phyloP scores from a whole-genome alignment of 2,329 filamentous ascomycete species.

The Rhinocladiella similis region DNA sequence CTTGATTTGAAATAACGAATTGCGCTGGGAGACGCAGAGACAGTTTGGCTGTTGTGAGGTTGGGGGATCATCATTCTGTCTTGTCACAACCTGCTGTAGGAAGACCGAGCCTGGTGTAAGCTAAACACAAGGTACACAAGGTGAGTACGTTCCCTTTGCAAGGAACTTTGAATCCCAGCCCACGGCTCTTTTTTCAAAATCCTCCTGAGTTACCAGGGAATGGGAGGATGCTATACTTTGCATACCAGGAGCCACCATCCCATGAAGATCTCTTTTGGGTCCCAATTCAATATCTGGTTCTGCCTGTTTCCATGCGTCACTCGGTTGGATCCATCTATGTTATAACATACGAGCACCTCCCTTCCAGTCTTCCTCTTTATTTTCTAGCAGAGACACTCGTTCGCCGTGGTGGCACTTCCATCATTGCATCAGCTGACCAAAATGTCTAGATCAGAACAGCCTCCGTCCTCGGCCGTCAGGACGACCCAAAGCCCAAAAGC shows the following conservation, averaged over 20 bases:
- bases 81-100: not conserved
- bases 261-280: too few relatives aligned
- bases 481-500: not conserved
- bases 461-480: too few relatives aligned
- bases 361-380: too few relatives aligned
- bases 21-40: not conserved
- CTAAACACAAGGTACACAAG: slow-evolving; percentile 6
- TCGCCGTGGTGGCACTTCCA: too few relatives aligned
- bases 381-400: too few relatives aligned
- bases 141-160: slow-evolving; percentile 10
- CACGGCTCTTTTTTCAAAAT: not conserved
- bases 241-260: not conserved
- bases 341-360: too few relatives aligned
- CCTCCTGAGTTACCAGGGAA: slow-evolving; percentile 1
- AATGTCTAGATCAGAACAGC: too few relatives aligned
- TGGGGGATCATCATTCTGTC: not conserved
- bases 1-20: not conserved
- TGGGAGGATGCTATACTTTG: not conserved
- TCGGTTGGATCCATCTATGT: too few relatives aligned
- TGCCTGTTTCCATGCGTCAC: too few relatives aligned
- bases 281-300: too few relatives aligned
- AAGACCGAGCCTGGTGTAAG: not conserved
- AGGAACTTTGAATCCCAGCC: not conserved
- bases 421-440: not conserved
- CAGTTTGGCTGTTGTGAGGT: not conserved